Evolutionary conservation across 441 rosid genomes (phyloP).

Genomic region (Populus trichocarpa): DNA sequence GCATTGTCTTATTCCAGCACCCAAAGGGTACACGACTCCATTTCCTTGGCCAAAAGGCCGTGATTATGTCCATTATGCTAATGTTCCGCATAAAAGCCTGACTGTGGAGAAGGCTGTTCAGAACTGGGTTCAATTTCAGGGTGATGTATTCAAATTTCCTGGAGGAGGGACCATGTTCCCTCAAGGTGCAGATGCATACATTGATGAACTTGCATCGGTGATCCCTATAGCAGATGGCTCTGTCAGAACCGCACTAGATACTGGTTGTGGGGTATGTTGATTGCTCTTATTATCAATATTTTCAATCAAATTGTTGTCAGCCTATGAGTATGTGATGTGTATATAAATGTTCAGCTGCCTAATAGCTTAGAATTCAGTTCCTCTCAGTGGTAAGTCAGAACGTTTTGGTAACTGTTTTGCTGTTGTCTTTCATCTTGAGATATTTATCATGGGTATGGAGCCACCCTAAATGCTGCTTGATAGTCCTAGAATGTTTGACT

Average conservation of each 20-base stretch:
- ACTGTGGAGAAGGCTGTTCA: constrained; percentile 82
- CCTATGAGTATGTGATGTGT: neutral
- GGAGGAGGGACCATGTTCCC: constrained; percentile 99
- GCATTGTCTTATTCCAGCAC: constrained; percentile 78
- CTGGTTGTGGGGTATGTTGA: constrained; percentile 82
- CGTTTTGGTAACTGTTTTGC: neutral
- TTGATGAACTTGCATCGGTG: constrained; percentile 59
- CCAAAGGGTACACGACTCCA: constrained; percentile 71
- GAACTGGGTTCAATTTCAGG: constrained; percentile 73
- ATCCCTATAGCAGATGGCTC: constrained; percentile 74
- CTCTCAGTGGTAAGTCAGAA: neutral
- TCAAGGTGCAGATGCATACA: constrained; percentile 72
- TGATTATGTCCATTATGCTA: constrained; percentile 71
- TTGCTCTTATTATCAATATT: neutral
- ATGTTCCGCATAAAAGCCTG: constrained; percentile 76
- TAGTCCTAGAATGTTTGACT: neutral
- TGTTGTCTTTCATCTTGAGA: neutral
- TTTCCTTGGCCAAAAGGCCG: constrained; percentile 78
- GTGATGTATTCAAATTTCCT: constrained; percentile 69
- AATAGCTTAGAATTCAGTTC: neutral
- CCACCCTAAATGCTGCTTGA: neutral
- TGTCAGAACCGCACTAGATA: constrained; percentile 77
- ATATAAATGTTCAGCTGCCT: neutral
- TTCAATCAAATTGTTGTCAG: neutral
- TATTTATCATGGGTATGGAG: neutral